Evolutionary conservation across 2,329 filamentous ascomycete genomes (phyloP).

Genomic region (Pseudopyricularia javanii): DNA sequence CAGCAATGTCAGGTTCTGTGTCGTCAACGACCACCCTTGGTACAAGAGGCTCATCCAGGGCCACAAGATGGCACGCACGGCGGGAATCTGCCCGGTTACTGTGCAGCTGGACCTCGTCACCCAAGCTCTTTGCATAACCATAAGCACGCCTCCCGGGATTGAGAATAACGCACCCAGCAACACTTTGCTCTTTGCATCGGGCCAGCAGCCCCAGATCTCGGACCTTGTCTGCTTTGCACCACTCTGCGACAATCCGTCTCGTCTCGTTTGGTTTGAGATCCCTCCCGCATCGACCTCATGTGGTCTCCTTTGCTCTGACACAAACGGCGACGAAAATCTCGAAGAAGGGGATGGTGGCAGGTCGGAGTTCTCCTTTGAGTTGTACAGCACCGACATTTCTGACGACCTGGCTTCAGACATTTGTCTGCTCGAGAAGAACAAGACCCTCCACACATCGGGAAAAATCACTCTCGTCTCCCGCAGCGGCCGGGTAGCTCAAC

Average conservation of each 20-base stretch:
- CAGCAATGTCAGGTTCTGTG: constrained; percentile 20
- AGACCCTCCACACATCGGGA: background rate
- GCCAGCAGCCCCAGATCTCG: background rate
- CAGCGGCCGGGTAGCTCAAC: constrained; percentile 7
- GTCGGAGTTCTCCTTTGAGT: background rate
- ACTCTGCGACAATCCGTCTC: background rate
- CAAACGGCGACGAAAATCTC: background rate
- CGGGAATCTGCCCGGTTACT: constrained; percentile 24
- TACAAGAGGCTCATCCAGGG: constrained; percentile 21
- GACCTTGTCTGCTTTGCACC: background rate
- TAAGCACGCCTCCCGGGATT: background rate
- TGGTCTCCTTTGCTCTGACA: background rate
- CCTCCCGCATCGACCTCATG: background rate
- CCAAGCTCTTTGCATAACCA: constrained; percentile 13
- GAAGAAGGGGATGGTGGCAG: background rate
- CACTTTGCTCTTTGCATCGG: background rate
- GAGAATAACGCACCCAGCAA: background rate
- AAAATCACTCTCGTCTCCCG: constrained; percentile 2
- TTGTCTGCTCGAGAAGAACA: background rate
- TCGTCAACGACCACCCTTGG: constrained; percentile 22
- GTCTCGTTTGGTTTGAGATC: background rate
- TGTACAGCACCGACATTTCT: background rate
- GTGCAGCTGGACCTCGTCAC: constrained; percentile 20
- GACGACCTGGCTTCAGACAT: background rate
- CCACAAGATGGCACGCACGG: constrained; percentile 25